Conservation (phyloP, 2,329 filamentous ascomycete genomes). For the Ambrosiella cleistominuta region DNA sequence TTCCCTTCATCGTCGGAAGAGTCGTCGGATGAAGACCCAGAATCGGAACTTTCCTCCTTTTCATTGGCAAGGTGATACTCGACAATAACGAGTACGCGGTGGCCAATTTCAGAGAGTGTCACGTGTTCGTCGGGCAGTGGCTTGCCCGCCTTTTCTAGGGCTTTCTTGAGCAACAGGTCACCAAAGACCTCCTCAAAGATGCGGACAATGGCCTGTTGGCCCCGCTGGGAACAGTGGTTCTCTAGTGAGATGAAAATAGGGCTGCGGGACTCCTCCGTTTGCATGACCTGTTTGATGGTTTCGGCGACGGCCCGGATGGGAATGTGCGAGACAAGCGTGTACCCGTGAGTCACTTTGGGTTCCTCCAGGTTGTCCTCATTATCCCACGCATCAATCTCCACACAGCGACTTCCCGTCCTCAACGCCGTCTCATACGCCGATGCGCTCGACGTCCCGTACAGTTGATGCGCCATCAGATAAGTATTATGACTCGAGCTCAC, state of each 20-base stretch:
- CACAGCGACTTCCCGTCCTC: conserved; percentile 45
- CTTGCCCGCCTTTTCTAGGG: conserved; percentile 37
- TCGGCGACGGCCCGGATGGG: conserved; percentile 48
- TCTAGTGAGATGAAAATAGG: conserved; percentile 49
- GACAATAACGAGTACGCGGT: conserved; percentile 49
- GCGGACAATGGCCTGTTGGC: conserved; percentile 41
- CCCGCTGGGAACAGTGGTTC: conserved; percentile 44
- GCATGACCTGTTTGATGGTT: conserved; percentile 43
- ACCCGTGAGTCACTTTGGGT: conserved; percentile 54
- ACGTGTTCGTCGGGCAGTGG: conserved; percentile 39
- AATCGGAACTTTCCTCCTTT: conserved; percentile 23
- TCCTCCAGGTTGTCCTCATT: conserved; percentile 40
- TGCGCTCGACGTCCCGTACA: conserved; percentile 45
- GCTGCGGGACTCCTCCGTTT: conserved; percentile 32
- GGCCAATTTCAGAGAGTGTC: conserved; percentile 38
- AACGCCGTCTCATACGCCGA: conserved; percentile 46
- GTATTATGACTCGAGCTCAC: conserved; percentile 61
- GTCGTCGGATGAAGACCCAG: conserved; percentile 18
- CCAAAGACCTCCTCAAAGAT: conserved; percentile 51
- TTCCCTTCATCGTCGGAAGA: conserved; percentile 24
- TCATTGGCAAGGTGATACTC: conserved; percentile 45
- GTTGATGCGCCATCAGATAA: conserved; percentile 52
- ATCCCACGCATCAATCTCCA: conserved; percentile 61
- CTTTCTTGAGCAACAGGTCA: conserved; percentile 38
- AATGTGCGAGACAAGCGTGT: conserved; percentile 48